Base-by-base conservation (phyloP, 148 eudicot species). In the Camellia lanceoleosa region DNA sequence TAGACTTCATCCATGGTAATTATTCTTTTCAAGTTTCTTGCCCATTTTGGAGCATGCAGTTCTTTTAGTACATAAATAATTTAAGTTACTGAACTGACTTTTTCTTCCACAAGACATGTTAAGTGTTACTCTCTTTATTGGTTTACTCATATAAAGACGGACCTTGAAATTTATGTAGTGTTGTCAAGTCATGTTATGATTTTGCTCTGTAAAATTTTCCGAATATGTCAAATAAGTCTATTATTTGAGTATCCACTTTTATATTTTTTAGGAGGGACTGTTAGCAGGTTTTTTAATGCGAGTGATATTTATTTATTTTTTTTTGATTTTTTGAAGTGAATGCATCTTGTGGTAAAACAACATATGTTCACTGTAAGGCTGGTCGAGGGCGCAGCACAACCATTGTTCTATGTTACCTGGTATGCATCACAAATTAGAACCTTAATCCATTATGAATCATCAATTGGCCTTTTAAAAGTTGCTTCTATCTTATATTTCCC, bases 321-420 rank as follows among this genome's bases (percentile, higher is more conserved):
- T 23, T 38, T 71, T 78, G 44, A 75, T 63, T 79, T 30, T 79
- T 41, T 85, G 49, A 66, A 93, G 97, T 83, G n/a, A 91, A 93
- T 78, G 91, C 97, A 46, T 86, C 85, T 71, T 80, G 81, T 59
- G 91, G 91, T 19, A 85, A 85, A 77, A 86, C 89, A 72, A 93
- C 97, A 67, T 93, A 91, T 80, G 95, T 93, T 10, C 97, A 93
- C 81, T 93, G 97, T 68, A 93, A 93, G 87, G 95, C 97, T 83
- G 97, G 97, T 74, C 89, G 95, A 68, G 97, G 97, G 51, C 93
- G 95, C 20, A 93, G 97, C 83, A 93, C 97, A 55, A 93, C 97
- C 44, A 84, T 93, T 67, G 95, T 93, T 76, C 81, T 93, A 10
- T 93, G 97, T 79, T 93, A 93, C 80, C 82, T 93, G 89, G 97